Base-by-base conservation (phyloP, 257 asterid genomes). In the Nicotiana attenuata region DNA sequence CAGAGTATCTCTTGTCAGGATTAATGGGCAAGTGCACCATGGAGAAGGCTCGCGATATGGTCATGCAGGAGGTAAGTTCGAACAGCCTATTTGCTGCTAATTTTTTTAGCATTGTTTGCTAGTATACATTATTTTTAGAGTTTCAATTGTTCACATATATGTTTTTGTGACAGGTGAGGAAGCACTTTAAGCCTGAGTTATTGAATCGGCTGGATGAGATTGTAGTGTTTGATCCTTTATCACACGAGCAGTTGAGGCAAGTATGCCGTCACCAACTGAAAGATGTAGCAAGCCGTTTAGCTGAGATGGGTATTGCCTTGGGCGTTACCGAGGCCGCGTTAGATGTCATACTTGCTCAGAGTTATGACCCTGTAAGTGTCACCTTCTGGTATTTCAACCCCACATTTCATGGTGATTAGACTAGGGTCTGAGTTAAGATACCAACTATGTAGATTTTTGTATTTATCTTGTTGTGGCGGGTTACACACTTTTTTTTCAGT, bases 151-250 rank as follows among this genome's bases (percentile, higher is more conserved):
- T 69, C n/a, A 31, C 3, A 55, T 10, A 13, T 31, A 11, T 22
- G 3, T 45, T 26, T 31, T 11, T 6, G 20, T 29, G 7, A 13
- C 71, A 94, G 95, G 98, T 95, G 84, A 92, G 91, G 85, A 94
- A 90, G 85, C 98, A 96, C 22, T 96, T 96, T 91, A 96, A 96
- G 83, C 98, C 99, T 0, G 98, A 96, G 86, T 79, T 96, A 55
- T 89, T 96, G 66, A 94, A 96, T 16, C 82, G 99, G 11, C 91
- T 96, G 0, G 99, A 96, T 26, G 99, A 96, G 66, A 89, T 96
- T 0, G 98, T 93, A 77, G 97, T 96, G 2, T 96, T 96, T 26
- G 98, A 96, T 73, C 98, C 99, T 71, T 92, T 94, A 0, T 93
- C 97, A 1, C 94, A 89, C 3, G 98, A 96, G 9, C 97, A 93